Evolutionary conservation across 2,329 filamentous ascomycete genomes (phyloP).

Genomic region (Penicillium vulpinum): DNA sequence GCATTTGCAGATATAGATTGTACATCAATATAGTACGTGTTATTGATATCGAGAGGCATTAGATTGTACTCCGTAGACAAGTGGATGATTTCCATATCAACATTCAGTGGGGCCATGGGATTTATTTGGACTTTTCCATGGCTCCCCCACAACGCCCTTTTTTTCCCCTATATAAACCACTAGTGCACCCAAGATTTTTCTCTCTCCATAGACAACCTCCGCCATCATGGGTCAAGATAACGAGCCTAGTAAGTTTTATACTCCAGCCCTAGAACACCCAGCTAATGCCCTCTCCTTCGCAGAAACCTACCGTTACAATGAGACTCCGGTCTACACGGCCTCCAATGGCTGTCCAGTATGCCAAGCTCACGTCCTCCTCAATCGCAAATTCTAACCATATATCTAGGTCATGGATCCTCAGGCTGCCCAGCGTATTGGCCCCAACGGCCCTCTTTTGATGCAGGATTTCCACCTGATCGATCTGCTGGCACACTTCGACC

Average conservation of each 20-base stretch:
- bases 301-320: constrained; percentile 54
- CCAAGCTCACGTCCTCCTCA: background rate
- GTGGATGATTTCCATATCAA: constrained; percentile 1
- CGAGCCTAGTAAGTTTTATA: constrained; percentile 31
- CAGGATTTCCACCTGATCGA: constrained; percentile 68
- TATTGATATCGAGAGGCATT: constrained; percentile 6
- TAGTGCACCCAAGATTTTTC: background rate
- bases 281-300: background rate
- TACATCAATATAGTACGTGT: background rate
- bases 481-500: constrained; percentile 51
- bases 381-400: constrained; percentile 6
- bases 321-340: constrained; percentile 60
- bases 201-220: background rate
- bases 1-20: background rate
- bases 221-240: constrained; percentile 41
- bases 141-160: background rate
- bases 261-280: background rate
- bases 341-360: constrained; percentile 58
- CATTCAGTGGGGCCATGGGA: background rate
- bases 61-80: constrained; percentile 8
- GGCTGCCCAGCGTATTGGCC: constrained; percentile 55
- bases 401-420: constrained; percentile 53
- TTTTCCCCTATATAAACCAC: constrained; percentile 1
- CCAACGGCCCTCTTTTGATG: constrained; percentile 60
- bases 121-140: background rate